A percentile compares a stretch with the other conserved stretches of the same genome.
Evolutionary conservation across 2,329 filamentous ascomycete species (phyloP).

Genomic region (Aspergillus caelatus): DNA sequence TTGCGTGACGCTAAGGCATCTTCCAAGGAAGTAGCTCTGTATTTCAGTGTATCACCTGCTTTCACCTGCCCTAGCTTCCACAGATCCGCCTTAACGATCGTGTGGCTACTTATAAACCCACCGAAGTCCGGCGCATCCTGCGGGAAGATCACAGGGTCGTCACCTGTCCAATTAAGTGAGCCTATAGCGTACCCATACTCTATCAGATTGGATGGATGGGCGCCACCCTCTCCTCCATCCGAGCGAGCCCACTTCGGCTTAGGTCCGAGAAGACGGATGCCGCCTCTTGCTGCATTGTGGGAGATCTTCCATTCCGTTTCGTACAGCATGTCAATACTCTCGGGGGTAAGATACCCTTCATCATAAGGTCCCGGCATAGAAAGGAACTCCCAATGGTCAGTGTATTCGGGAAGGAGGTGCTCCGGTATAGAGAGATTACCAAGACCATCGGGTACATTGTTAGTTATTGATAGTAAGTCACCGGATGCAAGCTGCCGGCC

Average conservation of each 20-base stretch:
- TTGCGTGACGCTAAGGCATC: conserved; percentile 52
- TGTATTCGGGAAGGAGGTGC: conserved; percentile 52
- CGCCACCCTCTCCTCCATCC: conserved; percentile 65
- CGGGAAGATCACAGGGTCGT: conserved; percentile 63
- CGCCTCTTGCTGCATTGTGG: conserved; percentile 63
- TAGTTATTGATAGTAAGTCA: conserved; percentile 53
- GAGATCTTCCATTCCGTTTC: conserved; percentile 61
- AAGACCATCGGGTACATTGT: conserved; percentile 38
- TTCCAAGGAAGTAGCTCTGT: conserved; percentile 54
- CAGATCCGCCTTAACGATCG: conserved; percentile 59
- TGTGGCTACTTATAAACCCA: conserved; percentile 61
- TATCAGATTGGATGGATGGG: conserved; percentile 62
- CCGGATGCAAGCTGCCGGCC: conserved; percentile 58
- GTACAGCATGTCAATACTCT: conserved; percentile 62
- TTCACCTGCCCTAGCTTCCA: conserved; percentile 67
- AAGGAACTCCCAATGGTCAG: conserved; percentile 55
- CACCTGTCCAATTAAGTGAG: conserved; percentile 63
- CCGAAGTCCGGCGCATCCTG: conserved; percentile 64
- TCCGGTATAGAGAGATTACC: conserved; percentile 46
- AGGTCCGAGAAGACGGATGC: conserved; percentile 63
- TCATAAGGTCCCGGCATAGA: conserved; percentile 61
- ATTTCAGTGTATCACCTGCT: conserved; percentile 59
- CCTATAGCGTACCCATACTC: conserved; percentile 64
- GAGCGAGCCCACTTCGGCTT: conserved; percentile 61
- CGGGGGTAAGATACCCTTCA: conserved; percentile 54